Evolutionary conservation across 1,139 yeast genomes (phyloP), one percentile per base, ranked within the genome.

Genomic region (Citeromyces hawaiiensis): DNA sequence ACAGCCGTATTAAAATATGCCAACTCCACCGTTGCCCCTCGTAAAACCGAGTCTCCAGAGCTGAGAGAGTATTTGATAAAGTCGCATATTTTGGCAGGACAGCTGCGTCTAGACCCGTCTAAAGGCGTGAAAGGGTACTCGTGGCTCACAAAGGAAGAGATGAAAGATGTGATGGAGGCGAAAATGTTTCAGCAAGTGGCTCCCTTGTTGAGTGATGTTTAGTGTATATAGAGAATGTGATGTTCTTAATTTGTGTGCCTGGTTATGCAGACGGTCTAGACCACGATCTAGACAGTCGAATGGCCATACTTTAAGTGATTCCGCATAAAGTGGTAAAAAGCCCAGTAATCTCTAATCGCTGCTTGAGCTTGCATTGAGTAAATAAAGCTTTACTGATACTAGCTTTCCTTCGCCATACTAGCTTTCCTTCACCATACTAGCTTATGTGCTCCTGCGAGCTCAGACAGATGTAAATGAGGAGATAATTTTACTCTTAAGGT

Each of bases 101-200:
- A 23, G 27, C 27, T 23, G 27, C 27, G 11, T 3, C 11, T 23
- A 3, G 11, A 23, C 27, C 27, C 27, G 3, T 23, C 27, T 11
- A 23, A 23, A 23, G 27, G 27, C 27, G 27, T 23, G 11, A 23
- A 23, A 23, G 27, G 11, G 38, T 83, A 61, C 60, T 75, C 79
- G 52, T 91, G 98, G 98, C 67, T 87, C 49, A 72, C 87, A 35
- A 83, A 78, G 55, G 86, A 82, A 41, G 98, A 91, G 60, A 66
- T 87, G 44, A 59, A 66, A 47, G 66, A 68, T 30, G 60, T 65
- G 44, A 77, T 85, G 45, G 65, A 67, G 39, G 51, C 57, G 34
- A 67, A 64, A 27, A 85, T 85, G 58, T 87, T 61, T 55, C 53
- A 64, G 30, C 46, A 51, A 40, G 44, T 56, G 25, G 47, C 41